A percentile compares a stretch with the other conserved stretches of the same genome.
Conservation (phyloP, 202 grass and related monocot genomes). For the Musa balbisiana region DNA sequence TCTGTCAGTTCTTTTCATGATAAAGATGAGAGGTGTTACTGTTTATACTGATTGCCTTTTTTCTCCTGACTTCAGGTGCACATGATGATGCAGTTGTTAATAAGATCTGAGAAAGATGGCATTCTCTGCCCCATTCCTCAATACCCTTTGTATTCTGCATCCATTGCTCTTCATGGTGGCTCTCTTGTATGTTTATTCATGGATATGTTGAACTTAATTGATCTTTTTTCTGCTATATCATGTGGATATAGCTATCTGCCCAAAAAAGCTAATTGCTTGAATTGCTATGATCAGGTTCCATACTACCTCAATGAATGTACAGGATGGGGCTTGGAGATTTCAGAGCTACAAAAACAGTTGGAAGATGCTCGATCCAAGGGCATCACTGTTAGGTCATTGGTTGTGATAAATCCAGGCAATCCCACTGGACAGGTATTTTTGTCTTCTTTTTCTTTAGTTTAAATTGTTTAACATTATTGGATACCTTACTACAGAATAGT, state of each 20-base stretch:
- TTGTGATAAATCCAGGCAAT: conserved; percentile 95
- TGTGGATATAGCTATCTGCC: not conserved
- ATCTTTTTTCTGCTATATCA: not conserved
- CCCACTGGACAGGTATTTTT: conserved; percentile 78
- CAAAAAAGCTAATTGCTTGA: not conserved
- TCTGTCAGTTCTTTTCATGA: not conserved
- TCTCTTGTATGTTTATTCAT: conserved; percentile 69
- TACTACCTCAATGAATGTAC: conserved; percentile 75
- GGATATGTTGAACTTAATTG: not conserved
- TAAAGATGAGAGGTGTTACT: not conserved
- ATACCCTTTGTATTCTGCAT: conserved; percentile 91
- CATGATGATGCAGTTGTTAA: conserved; percentile 97
- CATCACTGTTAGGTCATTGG: conserved; percentile 65
- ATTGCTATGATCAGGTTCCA: conserved; percentile 48
- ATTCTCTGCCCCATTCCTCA: conserved; percentile 96
- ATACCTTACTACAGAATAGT: not conserved
- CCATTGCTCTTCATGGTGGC: conserved; percentile 88
- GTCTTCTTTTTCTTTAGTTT: conserved; percentile 5
- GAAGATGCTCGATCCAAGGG: conserved; percentile 79
- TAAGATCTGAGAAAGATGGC: conserved; percentile 91
- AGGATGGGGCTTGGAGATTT: conserved; percentile 77
- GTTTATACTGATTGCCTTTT: conserved; percentile 7
- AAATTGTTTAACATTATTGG: not conserved
- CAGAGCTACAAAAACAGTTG: conserved; percentile 75
- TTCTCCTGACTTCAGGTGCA: conserved; percentile 55